Percentiles rank a stretch among this genome's conserved stretches.
Evolutionary conservation across 352 stramenopile species (phyloP).

Genomic region (Globisporangium alternatum): DNA sequence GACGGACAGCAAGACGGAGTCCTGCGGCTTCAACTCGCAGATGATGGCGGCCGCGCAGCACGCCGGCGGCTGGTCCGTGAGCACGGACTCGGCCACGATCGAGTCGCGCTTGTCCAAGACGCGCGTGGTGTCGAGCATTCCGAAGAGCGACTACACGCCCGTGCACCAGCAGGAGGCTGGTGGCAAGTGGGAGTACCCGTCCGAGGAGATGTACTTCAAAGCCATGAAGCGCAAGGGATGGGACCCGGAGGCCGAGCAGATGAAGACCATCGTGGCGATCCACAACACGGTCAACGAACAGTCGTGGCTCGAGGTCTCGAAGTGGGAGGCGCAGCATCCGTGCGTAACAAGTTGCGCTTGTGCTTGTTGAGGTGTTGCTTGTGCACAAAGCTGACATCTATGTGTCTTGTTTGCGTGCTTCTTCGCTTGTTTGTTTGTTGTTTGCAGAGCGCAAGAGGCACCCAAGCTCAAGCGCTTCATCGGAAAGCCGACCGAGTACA

Average conservation of each 20-base stretch:
- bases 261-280: conserved; percentile 95
- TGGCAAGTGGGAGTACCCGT: conserved; percentile 96
- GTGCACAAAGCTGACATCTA: background rate
- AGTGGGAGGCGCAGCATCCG: conserved; percentile 87
- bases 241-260: conserved; percentile 87
- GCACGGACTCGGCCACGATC: conserved; percentile 21
- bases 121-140: conserved; percentile 92
- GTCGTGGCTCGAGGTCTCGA: conserved; percentile 91
- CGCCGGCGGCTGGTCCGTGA: conserved; percentile 35
- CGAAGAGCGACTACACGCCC: conserved; percentile 88
- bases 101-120: conserved; percentile 60
- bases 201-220: conserved; percentile 97
- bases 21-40: conserved; percentile 50
- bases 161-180: conserved; percentile 48
- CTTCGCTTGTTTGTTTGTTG: conserved; percentile 4
- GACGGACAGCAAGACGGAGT: conserved; percentile 11
- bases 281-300: conserved; percentile 98
- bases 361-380: background rate
- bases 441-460: conserved; percentile 28
- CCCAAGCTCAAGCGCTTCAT: conserved; percentile 94
- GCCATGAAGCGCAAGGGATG: conserved; percentile 97
- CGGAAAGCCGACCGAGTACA: conserved; percentile 93
- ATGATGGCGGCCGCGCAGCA: conserved; percentile 54
- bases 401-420: conserved; percentile 8
- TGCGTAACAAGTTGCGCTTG: conserved; percentile 20